Conservation (phyloP, 1,284 basidiomycete genomes). For the Peniophora sp. region DNA sequence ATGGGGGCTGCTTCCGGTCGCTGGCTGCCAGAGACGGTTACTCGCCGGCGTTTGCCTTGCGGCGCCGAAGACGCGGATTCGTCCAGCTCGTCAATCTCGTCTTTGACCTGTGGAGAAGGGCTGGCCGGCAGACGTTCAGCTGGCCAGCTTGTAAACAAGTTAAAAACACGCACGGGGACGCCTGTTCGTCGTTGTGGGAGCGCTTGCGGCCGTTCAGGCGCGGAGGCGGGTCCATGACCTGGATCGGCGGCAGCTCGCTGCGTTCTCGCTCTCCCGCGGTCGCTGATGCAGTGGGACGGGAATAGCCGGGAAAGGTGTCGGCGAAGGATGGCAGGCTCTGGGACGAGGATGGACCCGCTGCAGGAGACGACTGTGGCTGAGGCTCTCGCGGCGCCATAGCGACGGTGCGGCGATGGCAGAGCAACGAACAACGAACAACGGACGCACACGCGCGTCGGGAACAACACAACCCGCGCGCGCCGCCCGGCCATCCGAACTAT, state of each 20-base stretch:
- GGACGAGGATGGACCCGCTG: constrained; percentile 6
- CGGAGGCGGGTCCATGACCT: constrained; percentile 19
- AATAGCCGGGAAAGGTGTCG: constrained; percentile 48
- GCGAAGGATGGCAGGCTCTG: constrained; percentile 72
- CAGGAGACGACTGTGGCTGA: background rate
- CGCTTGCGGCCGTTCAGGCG: constrained; percentile 33
- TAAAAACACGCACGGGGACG: constrained; percentile 14
- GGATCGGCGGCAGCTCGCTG: constrained; percentile 60
- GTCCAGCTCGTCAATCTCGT: constrained; percentile 49
- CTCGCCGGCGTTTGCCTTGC: constrained; percentile 57
- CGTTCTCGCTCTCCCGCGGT: too few species aligned
- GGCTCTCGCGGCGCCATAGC: background rate
- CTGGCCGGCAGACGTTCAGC: constrained; percentile 35
- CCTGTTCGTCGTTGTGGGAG: constrained; percentile 26
- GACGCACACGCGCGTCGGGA: background rate
- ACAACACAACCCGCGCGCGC: background rate
- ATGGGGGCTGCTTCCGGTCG: constrained; percentile 29
- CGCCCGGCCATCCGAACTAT: background rate
- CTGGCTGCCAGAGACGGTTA: constrained; percentile 60
- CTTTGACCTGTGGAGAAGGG: constrained; percentile 40
- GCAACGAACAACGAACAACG: background rate
- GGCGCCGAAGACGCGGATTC: constrained; percentile 20
- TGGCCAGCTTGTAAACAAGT: constrained; percentile 16
- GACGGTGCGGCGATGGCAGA: background rate
- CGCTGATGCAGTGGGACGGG: constrained; percentile 35